Evolutionary conservation across 208 protist species (phyloP), one percentile per base, ranked within the genome.

Genomic region (Trypanosoma avium): DNA sequence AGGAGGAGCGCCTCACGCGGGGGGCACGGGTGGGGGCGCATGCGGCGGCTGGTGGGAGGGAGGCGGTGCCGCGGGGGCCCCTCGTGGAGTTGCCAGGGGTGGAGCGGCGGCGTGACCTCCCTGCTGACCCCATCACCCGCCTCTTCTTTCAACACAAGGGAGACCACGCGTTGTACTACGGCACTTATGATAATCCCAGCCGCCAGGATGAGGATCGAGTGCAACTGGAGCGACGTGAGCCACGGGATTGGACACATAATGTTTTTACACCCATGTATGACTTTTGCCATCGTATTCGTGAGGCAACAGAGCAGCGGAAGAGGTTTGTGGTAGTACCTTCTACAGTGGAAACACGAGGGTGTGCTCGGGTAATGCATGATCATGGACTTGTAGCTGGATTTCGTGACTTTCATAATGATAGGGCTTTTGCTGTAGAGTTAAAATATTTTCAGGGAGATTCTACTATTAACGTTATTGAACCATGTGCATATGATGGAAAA

Each of bases 111-210:
- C 85, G 86, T 29, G 91, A 96, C 60, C 73, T 96, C 8, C 91
- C 91, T 0, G 88, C 88, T 0, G 91, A 96, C 70, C 91, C 91
- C 8, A 90, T 96, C 73, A 96, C 91, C 3, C 81, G 91, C 3
- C 80, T 96, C 50, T 96, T 96, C 79, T 96, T 96, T 63, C 91
- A 96, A 71, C 88, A 93, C 75, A 88, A 94, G 67, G 91, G 91
- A 21, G 88, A 96, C 35, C 81, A 94, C 67, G 91, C 91, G 67
- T 76, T 96, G 15, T 94, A 96, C 77, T 93, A 96, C 71, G 86
- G 88, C 69, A 92, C 73, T 47, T 96, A 92, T 65, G 91, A 93
- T 40, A 27, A 43, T n/a, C 86, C 88, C 22, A 90, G 83, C 48
- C 46, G 32, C 12, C 82, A 82, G 60, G 91, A 96, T 52, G 63